Evolutionary conservation across 2,329 filamentous ascomycete species (phyloP).

Genomic region (Immersiporthe knoxdaviesiana): DNA sequence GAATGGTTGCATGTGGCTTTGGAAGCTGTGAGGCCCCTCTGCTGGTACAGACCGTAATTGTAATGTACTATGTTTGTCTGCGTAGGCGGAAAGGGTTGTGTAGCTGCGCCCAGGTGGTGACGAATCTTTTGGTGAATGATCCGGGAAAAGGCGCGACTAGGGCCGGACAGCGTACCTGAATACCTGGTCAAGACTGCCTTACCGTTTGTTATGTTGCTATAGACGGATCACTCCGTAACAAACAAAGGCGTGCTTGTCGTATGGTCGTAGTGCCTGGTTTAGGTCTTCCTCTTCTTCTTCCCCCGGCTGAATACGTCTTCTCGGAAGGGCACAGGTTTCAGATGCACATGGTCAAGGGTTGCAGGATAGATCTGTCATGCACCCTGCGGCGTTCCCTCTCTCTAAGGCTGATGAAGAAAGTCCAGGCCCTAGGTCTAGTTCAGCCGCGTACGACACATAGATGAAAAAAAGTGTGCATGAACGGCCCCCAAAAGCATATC

Average conservation of each 20-base stretch:
- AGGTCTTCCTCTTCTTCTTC: no score
- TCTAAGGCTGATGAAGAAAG: not conserved
- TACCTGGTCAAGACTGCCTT: not conserved
- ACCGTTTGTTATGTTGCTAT: not conserved
- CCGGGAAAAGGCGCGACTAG: not conserved
- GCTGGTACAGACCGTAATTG: no score
- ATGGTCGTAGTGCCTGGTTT: not conserved
- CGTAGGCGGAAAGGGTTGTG: not conserved
- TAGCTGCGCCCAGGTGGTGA: not conserved
- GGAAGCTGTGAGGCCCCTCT: not conserved
- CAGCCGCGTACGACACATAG: not conserved
- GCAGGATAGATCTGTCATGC: not conserved
- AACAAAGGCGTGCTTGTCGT: not conserved
- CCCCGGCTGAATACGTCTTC: no score
- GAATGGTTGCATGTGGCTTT: not conserved
- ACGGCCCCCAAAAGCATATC: not conserved
- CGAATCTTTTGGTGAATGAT: not conserved
- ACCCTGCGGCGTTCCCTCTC: not conserved
- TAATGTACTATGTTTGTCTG: no score
- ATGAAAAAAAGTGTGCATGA: not conserved
- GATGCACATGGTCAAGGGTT: not conserved
- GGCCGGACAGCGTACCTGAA: no score
- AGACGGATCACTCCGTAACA: not conserved
- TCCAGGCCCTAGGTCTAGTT: not conserved
- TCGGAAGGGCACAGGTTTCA: not conserved